Evolutionary conservation across 768 basidiomycete genomes (phyloP).

Genomic region (Dictyophora rubrovolvata): DNA sequence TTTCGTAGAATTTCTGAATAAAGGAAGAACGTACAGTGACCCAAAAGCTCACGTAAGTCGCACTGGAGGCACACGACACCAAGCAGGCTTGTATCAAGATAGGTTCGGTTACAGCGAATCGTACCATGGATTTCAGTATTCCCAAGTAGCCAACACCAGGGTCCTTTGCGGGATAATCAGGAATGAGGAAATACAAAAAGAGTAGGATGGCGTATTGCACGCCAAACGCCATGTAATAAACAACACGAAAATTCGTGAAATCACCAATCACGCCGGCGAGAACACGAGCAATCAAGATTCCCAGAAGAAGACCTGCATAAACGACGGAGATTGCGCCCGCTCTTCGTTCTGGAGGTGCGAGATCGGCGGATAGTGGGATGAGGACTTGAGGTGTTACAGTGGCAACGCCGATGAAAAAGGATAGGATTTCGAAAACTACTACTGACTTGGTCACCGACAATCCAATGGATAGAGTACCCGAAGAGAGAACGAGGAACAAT

Average conservation of each 20-base stretch:
- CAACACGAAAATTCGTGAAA: slow-evolving; percentile 59
- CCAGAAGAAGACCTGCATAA: slow-evolving; percentile 56
- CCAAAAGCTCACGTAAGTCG: slow-evolving; percentile 56
- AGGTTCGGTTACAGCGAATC: slow-evolving; percentile 69
- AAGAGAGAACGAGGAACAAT: slow-evolving; percentile 43
- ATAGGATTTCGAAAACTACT: slow-evolving; percentile 52
- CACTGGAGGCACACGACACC: slow-evolving; percentile 48
- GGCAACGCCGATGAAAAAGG: slow-evolving; percentile 59
- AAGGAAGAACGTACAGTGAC: slow-evolving; percentile 19
- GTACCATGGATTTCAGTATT: slow-evolving; percentile 69
- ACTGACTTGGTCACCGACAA: slow-evolving; percentile 53
- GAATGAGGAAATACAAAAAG: slow-evolving; percentile 56
- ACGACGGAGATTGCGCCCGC: slow-evolving; percentile 72
- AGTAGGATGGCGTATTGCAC: slow-evolving; percentile 50
- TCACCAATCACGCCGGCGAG: slow-evolving; percentile 67
- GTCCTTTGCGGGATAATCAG: slow-evolving; percentile 78
- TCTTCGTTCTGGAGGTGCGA: slow-evolving; percentile 63
- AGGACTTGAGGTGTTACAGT: slow-evolving; percentile 71
- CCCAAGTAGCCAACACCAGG: slow-evolving; percentile 41
- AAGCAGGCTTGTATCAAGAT: slow-evolving; percentile 59
- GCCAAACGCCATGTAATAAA: slow-evolving; percentile 71
- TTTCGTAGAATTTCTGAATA: slow-evolving; percentile 12
- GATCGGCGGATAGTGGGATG: slow-evolving; percentile 71
- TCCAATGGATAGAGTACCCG: slow-evolving; percentile 57
- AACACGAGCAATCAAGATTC: slow-evolving; percentile 65